Conservation (phyloP, 1,284 basidiomycete genomes). For the Cerrena zonata region DNA sequence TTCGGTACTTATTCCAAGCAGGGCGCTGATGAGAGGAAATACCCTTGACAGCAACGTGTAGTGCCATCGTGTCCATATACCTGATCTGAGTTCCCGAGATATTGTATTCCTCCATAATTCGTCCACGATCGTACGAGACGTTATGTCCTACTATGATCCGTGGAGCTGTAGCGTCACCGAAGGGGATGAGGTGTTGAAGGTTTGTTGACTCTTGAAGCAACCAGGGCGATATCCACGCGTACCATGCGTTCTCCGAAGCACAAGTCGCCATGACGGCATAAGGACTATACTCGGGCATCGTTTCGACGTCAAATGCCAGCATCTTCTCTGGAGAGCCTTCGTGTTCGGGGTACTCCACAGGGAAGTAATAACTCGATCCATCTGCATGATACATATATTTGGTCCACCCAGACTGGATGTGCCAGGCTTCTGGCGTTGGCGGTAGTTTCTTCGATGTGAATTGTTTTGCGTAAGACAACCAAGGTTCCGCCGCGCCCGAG, state of each 20-base stretch:
- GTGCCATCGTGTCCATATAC: conserved; percentile 91
- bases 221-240: conserved; percentile 94
- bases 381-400: conserved; percentile 68
- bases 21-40: conserved; percentile 94
- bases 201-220: conserved; percentile 66
- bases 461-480: conserved; percentile 67
- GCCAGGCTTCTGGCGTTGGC: conserved; percentile 68
- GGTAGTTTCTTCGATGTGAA: conserved; percentile 57
- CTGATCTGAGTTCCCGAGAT: conserved; percentile 68
- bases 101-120: conserved; percentile 82
- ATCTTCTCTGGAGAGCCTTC: conserved; percentile 62
- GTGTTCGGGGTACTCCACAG: conserved; percentile 56
- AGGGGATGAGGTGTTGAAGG: conserved; percentile 70
- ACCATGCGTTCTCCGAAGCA: conserved; percentile 81
- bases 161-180: conserved; percentile 50
- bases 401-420: conserved; percentile 83
- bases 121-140: conserved; percentile 87
- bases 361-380: conserved; percentile 62
- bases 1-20: conserved; percentile 83
- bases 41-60: conserved; percentile 91
- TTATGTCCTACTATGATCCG: conserved; percentile 89
- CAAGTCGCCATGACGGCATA: conserved; percentile 91
- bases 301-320: conserved; percentile 92
- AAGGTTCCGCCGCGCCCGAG: conserved; percentile 68
- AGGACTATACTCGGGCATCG: conserved; percentile 76